Evolutionary conservation across 1,284 basidiomycete species (phyloP).

Genomic region (Hypsizygus ulmarius): DNA sequence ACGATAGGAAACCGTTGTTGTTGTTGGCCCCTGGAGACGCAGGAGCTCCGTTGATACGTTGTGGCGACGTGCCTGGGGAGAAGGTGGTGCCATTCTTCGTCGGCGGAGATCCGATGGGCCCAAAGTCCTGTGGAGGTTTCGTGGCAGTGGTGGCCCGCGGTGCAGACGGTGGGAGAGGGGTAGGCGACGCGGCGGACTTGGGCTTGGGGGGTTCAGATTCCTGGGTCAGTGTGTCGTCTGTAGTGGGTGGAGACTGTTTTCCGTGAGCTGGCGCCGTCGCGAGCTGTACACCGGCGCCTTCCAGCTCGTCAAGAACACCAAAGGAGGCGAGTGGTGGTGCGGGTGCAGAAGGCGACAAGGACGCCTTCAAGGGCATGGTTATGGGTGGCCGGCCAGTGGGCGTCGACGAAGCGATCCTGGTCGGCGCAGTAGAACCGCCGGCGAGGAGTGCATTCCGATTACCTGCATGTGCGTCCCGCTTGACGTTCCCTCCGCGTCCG

Average conservation of each 20-base stretch:
- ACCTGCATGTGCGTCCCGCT: constrained; percentile 19
- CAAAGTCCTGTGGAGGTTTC: constrained; percentile 53
- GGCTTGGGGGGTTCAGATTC: constrained; percentile 2
- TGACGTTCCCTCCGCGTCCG: constrained; percentile 25
- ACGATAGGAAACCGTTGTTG: constrained; percentile 38
- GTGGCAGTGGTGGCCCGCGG: constrained; percentile 38
- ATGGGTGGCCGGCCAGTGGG: constrained; percentile 60
- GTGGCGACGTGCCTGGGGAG: constrained; percentile 37
- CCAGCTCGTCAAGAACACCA: constrained; percentile 41
- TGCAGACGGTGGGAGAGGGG: constrained; percentile 44
- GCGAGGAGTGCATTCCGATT: constrained; percentile 47
- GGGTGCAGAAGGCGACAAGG: constrained; percentile 74
- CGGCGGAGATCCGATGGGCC: constrained; percentile 75
- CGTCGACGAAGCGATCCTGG: constrained; percentile 37
- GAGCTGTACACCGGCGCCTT: constrained; percentile 40
- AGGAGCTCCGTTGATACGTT: constrained; percentile 38
- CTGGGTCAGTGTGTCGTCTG: constrained; percentile 5
- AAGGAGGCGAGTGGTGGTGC: constrained; percentile 72
- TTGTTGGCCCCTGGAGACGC: constrained; percentile 23
- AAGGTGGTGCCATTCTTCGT: constrained; percentile 29
- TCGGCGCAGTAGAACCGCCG: constrained; percentile 42
- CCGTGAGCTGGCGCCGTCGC: constrained; percentile 46
- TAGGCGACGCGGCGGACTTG: constrained; percentile 42
- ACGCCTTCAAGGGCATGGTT: constrained; percentile 64
- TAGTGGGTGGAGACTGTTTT: constrained; percentile 26